phyloP scores from a whole-genome alignment of 768 basidiomycete genomes.

The Tricholoma sp. region DNA sequence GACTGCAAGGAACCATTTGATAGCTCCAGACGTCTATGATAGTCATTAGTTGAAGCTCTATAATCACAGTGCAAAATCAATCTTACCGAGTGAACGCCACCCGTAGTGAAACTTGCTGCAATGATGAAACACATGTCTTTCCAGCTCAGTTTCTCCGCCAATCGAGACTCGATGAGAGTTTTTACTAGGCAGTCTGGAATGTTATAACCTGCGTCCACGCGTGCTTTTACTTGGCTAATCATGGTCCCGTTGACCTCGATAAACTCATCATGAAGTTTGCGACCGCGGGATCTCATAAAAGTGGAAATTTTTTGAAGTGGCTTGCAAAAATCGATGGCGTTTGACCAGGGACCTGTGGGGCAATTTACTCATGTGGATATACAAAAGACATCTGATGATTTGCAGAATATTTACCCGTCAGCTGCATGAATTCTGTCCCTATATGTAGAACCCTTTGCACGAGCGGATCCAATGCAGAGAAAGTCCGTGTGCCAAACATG shows the following conservation, averaged over 20 bases:
- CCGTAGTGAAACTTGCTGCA: conserved; percentile 36
- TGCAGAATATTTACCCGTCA: conserved; percentile 8
- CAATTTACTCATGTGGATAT: conserved; percentile 18
- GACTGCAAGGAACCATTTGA: conserved; percentile 31
- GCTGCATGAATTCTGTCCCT: conserved; percentile 40
- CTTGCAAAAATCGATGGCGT: conserved; percentile 38
- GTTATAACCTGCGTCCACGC: conserved; percentile 28
- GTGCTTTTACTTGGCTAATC: conserved; percentile 29
- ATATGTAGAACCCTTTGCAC: conserved; percentile 28
- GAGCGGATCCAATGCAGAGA: conserved; percentile 29
- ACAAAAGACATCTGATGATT: conserved; percentile 2
- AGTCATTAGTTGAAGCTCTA: neutral
- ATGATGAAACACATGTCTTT: conserved; percentile 35
- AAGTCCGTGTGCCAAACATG: conserved; percentile 36
- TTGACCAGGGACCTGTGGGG: conserved; percentile 36
- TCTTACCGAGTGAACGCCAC: conserved; percentile 36
- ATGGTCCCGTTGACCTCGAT: conserved; percentile 32
- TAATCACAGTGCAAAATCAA: neutral
- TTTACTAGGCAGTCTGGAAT: conserved; percentile 41
- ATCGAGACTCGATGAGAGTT: conserved; percentile 25
- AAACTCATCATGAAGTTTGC: conserved; percentile 32
- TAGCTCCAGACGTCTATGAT: conserved; percentile 26
- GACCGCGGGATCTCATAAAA: conserved; percentile 29
- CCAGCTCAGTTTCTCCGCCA: conserved; percentile 30
- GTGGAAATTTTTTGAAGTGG: conserved; percentile 35